Evolutionary conservation across 768 basidiomycete species (phyloP), one percentile per base, ranked within the genome.

Genomic region (Roridomyces roridus): DNA sequence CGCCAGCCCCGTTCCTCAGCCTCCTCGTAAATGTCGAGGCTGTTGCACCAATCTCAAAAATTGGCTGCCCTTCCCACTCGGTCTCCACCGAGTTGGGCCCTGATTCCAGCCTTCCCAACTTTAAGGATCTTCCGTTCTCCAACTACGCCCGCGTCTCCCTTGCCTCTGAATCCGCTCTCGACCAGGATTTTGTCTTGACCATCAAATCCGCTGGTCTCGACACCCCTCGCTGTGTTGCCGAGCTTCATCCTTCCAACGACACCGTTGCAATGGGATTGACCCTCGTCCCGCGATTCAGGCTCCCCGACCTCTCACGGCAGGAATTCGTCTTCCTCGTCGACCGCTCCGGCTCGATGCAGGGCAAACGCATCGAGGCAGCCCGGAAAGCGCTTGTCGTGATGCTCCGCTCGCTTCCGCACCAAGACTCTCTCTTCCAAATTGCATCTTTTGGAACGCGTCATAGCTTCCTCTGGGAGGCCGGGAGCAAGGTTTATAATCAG

Each of bases 121-220:
- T n/a, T n/a, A n/a, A n/a, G n/a, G n/a, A n/a, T n/a, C n/a, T n/a
- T n/a, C n/a, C n/a, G n/a, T n/a, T n/a, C n/a, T n/a, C n/a, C n/a
- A n/a, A n/a, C n/a, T n/a, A n/a, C n/a, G n/a, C n/a, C n/a, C n/a
- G n/a, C 17, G 51, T 57, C 2, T 61, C 60, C 9, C 50, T 61
- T 21, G 37, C 59, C 11, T 61, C 59, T 17, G 45, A 56, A 25
- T 56, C 50, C 10, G 41, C 48, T 12, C 67, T 82, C 21, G 54
- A 59, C 5, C 79, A 79, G 37, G 82, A 83, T 37, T 82, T 74
- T 29, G 67, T 83, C 0, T 83, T 82, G 81, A 83, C 57, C n/a
- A n/a, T n/a, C n/a, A n/a, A n/a, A n/a, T n/a, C n/a, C n/a, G n/a
- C n/a, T n/a, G n/a, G n/a, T n/a, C n/a, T n/a, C n/a, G n/a, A n/a